phyloP scores from a whole-genome alignment of 2,329 filamentous ascomycete species.

The Scedosporium apiospermum region DNA sequence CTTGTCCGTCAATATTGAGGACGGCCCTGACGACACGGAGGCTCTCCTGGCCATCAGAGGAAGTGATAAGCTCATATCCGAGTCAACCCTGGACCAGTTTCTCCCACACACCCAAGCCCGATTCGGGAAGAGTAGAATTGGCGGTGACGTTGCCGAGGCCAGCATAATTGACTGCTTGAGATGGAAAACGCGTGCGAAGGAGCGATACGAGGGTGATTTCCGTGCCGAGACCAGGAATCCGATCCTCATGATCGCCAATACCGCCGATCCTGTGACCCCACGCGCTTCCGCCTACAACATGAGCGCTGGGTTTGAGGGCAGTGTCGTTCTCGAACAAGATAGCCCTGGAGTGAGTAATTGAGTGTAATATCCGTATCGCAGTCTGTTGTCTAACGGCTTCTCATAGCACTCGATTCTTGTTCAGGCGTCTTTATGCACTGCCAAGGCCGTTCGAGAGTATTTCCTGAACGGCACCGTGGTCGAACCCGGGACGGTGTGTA shows the following conservation, averaged over 20 bases:
- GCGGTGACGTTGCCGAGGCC: slow-evolving; percentile 13
- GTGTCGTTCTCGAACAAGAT: slow-evolving; percentile 25
- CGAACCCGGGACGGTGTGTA: slow-evolving; percentile 19
- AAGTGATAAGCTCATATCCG: background rate
- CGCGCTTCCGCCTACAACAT: slow-evolving; percentile 26
- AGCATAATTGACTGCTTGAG: slow-evolving; percentile 21
- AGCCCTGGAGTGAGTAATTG: slow-evolving; percentile 24
- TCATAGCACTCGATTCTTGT: slow-evolving; percentile 6
- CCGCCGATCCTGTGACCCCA: slow-evolving; percentile 27
- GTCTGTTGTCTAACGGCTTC: background rate
- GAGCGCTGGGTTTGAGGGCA: slow-evolving; percentile 24
- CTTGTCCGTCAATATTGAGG: too few species aligned
- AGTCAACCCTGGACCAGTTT: background rate
- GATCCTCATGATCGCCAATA: slow-evolving; percentile 27
- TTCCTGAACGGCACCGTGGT: slow-evolving; percentile 25
- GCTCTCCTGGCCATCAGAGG: background rate
- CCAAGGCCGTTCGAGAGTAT: slow-evolving; percentile 18
- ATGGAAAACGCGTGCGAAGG: slow-evolving; percentile 27
- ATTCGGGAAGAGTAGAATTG: slow-evolving; percentile 15
- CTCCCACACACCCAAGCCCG: background rate
- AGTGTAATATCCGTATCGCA: background rate
- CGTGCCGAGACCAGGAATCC: slow-evolving; percentile 21
- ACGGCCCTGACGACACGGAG: slow-evolving; percentile 3
- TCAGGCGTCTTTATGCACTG: slow-evolving; percentile 21
- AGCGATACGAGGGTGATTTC: slow-evolving; percentile 23